Conservation (phyloP, 1,139 yeast genomes). For the Lodderomyces margitis region DNA sequence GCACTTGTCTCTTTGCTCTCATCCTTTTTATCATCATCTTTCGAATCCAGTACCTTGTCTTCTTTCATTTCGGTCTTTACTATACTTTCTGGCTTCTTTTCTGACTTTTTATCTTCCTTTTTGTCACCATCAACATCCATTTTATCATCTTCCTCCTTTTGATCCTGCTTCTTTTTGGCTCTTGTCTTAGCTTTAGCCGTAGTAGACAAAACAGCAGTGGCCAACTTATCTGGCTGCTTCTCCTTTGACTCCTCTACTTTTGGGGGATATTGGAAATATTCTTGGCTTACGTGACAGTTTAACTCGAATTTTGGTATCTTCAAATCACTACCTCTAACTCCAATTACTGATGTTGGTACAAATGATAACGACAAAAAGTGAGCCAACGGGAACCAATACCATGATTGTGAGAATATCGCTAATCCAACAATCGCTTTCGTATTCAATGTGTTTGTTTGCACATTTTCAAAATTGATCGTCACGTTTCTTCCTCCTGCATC, state of each 20-base stretch:
- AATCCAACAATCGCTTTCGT: conserved; percentile 91
- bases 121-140: conserved; percentile 28
- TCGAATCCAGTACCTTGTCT: conserved; percentile 18
- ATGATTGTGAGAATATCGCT: conserved; percentile 84
- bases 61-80: conserved; percentile 14
- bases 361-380: conserved; percentile 91
- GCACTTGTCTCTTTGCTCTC: conserved; percentile 6
- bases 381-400: conserved; percentile 99
- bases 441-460: conserved; percentile 89
- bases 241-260: conserved; percentile 77
- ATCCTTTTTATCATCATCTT: conserved; percentile 20
- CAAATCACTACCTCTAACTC: conserved; percentile 71
- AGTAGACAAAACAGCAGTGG: conserved; percentile 91
- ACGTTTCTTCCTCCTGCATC: conserved; percentile 99
- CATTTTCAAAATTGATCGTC: conserved; percentile 86
- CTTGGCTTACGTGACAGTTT: conserved; percentile 78
- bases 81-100: background rate
- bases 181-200: conserved; percentile 91
- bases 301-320: conserved; percentile 83
- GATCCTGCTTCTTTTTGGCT: conserved; percentile 72
- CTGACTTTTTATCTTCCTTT: conserved; percentile 24
- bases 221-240: conserved; percentile 84
- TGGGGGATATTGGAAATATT: conserved; percentile 86
- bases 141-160: conserved; percentile 43
- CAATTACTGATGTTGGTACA: conserved; percentile 88